Conservation (phyloP, 139 green algal species). For the Monoraphidium neglectum region DNA sequence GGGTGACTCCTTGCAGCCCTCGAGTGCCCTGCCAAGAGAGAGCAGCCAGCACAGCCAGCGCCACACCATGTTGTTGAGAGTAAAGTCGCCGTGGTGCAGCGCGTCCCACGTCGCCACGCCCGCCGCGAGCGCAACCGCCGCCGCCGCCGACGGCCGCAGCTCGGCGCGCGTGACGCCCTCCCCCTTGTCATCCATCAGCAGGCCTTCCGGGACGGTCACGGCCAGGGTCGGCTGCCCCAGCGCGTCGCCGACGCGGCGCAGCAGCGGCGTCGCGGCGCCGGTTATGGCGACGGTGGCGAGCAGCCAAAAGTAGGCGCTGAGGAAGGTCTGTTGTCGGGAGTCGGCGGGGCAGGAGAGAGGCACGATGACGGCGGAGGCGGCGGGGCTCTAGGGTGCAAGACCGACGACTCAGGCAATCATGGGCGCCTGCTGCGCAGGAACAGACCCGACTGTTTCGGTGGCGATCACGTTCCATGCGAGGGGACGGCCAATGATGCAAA, state of each 20-base stretch:
- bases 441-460: too few species aligned
- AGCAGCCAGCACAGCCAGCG: not conserved
- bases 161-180: slow-evolving; percentile 8
- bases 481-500: too few species aligned
- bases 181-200: slow-evolving; percentile 54
- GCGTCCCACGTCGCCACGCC: slow-evolving; percentile 51
- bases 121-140: slow-evolving; percentile 47
- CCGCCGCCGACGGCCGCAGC: slow-evolving; percentile 36
- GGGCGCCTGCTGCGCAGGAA: too few species aligned
- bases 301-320: slow-evolving; percentile 86
- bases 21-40: not conserved
- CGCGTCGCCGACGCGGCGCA: slow-evolving; percentile 34
- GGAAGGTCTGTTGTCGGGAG: slow-evolving; percentile 63
- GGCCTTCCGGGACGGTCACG: slow-evolving; percentile 54
- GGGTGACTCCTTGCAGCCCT: not conserved
- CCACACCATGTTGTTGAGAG: slow-evolving; percentile 77
- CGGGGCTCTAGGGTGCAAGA: not conserved
- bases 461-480: too few species aligned
- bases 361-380: not conserved
- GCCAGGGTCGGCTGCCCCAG: slow-evolving; percentile 39
- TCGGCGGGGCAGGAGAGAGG: slow-evolving; percentile 41
- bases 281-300: slow-evolving; percentile 67
- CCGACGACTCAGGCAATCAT: too few species aligned
- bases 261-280: slow-evolving; percentile 21
- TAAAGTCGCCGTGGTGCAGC: slow-evolving; percentile 70